Conservation (phyloP, 2,329 filamentous ascomycete species). For the Neurospora sp. region DNA sequence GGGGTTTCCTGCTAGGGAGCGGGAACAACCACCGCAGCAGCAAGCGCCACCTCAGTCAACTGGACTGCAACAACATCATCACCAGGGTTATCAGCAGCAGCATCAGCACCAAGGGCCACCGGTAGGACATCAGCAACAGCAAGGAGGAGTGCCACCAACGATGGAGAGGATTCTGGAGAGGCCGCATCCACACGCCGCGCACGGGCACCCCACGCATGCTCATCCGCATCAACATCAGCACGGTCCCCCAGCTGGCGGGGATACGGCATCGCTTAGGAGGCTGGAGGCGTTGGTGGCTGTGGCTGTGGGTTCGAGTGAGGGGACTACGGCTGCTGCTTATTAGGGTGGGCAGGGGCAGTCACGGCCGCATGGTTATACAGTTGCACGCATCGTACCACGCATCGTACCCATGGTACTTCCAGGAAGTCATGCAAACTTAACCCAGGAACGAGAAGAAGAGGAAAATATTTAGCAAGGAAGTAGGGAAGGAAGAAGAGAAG, state of each 20-base stretch:
- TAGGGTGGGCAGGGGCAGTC: constrained; percentile 1
- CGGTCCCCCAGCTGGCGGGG: constrained; percentile 18
- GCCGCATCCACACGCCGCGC: constrained; percentile 4
- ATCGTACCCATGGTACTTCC: not conserved
- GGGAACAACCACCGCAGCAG: constrained; percentile 18
- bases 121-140: not conserved
- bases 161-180: constrained; percentile 17
- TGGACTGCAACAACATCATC: not conserved
- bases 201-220: not conserved
- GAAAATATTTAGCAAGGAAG: not conserved
- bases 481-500: not conserved
- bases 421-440: constrained; percentile 1
- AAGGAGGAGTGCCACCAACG: not conserved
- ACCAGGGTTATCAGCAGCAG: constrained; percentile 19
- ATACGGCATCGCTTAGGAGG: constrained; percentile 40
- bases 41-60: constrained; percentile 9
- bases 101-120: constrained; percentile 3
- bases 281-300: constrained; percentile 57
- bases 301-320: constrained; percentile 43
- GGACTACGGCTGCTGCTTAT: constrained; percentile 19
- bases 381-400: not conserved
- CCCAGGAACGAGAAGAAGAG: not conserved
- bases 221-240: not conserved
- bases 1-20: constrained; percentile 36
- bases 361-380: not conserved